Evolutionary conservation across 2,329 filamentous ascomycete species (phyloP).

Genomic region (Cyphellophora europaea): DNA sequence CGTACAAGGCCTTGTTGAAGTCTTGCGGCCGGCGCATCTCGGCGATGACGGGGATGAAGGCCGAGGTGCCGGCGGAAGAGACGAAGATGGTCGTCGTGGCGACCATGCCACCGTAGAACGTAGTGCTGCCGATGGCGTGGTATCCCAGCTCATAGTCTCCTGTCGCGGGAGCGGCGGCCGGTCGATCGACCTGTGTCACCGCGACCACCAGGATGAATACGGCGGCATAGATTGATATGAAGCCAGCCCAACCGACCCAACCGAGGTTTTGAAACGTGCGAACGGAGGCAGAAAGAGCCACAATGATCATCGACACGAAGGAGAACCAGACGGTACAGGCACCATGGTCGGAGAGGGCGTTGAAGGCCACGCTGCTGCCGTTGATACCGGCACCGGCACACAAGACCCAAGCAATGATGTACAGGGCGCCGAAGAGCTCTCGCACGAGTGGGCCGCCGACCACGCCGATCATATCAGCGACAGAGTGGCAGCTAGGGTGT

Average conservation of each 20-base stretch:
- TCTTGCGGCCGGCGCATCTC: constrained; percentile 76
- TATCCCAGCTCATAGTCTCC: constrained; percentile 21
- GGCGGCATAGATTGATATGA: constrained; percentile 48
- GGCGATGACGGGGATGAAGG: constrained; percentile 84
- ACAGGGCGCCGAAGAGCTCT: constrained; percentile 47
- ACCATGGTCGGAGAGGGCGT: constrained; percentile 31
- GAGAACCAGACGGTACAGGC: constrained; percentile 22
- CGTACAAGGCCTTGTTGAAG: constrained; percentile 81
- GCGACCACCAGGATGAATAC: constrained; percentile 27
- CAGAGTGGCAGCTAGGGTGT: constrained; percentile 42
- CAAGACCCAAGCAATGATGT: constrained; percentile 41
- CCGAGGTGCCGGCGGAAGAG: constrained; percentile 32
- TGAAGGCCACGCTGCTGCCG: constrained; percentile 31
- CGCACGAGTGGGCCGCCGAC: constrained; percentile 44
- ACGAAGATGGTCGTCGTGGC: constrained; percentile 23
- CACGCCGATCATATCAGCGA: constrained; percentile 49
- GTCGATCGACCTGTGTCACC: constrained; percentile 24
- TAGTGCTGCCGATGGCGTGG: constrained; percentile 18
- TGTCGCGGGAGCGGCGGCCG: constrained; percentile 21
- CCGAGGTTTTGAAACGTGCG: constrained; percentile 22
- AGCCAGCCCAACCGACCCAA: constrained; percentile 54
- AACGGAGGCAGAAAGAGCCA: constrained; percentile 19
- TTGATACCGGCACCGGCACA: constrained; percentile 34
- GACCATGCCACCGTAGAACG: constrained; percentile 21
- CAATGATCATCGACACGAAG: constrained; percentile 19